Base-by-base conservation (phyloP, 352 stramenopile genomes). In the Blastocystis sp. region DNA sequence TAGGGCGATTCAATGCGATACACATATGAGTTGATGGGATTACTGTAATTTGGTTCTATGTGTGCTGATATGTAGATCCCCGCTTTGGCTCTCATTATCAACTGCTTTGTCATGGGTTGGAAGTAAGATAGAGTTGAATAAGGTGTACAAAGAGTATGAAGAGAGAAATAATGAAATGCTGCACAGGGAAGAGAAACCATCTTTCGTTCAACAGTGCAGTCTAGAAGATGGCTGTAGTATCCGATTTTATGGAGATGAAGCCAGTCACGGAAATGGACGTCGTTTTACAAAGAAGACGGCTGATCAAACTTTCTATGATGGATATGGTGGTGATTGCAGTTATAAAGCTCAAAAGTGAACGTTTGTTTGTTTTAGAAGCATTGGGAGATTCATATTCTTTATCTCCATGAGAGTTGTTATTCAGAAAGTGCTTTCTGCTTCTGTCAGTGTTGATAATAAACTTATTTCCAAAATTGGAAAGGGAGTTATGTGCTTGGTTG, bases 401-500 rank as follows among this genome's bases (percentile, higher is more conserved):
- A 57, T 42, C 30, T 13, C 17, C 24, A 88, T 88, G 77, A 35
- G 77, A 40, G 58, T 88, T 59, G 77, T 88, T 56, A 27, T 88
- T 0, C 77, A 88, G 48, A 88, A 54, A 51, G 77, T 88, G 1
- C 35, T 88, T 3, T 88, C 77, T 44, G 77, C 77, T 58, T 77
- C 58, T 0, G 77, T 88, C 19, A 53, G 42, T 81, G 77, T 88
- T 0, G 51, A 88, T 58, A 59, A 59, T 33, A 33, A 70, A n/a
- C 30, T 59, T 0, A 42, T 88, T 15, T 88, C 77, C 62, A 77
- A 75, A 42, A 88, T 88, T 44, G 77, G 77, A 42, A 88, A 88
- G 54, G 77, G 77, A 42, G 40, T 88, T 35, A 77, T 88, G 62
- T 88, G 77, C 51, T 37, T 88, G 27, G 51, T 88, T 27, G 77